These are phyloP conservation scores for Rhynchospora pubera DNA, from an alignment of 176 grass and related monocot genomes.

Conservation along the genomic window DNA sequence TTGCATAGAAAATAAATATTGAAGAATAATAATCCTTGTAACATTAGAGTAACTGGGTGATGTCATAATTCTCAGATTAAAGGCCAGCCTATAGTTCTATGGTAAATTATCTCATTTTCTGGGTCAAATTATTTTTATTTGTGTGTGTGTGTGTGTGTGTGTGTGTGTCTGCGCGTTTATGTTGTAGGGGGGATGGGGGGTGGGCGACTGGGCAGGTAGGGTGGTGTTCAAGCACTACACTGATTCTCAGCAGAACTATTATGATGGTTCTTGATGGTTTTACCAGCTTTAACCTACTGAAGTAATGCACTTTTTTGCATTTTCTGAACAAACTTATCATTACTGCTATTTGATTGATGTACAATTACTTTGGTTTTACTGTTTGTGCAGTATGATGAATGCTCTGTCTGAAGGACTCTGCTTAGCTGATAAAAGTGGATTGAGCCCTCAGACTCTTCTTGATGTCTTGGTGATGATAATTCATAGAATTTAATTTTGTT, in stretches of 20 bases:
- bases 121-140: not conserved
- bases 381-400: conserved; percentile 81
- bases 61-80: not conserved
- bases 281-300: not conserved
- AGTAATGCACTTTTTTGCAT: not conserved
- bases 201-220: too few species aligned
- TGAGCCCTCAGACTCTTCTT: conserved; percentile 62
- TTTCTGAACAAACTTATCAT: not conserved
- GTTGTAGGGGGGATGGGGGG: not conserved
- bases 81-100: not conserved
- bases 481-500: not conserved
- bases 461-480: conserved; percentile 63
- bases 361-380: not conserved
- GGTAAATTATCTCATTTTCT: not conserved
- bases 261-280: not conserved
- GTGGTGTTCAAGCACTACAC: too few species aligned
- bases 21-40: not conserved
- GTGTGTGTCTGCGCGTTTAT: not conserved
- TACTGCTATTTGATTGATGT: not conserved
- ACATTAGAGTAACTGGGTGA: not conserved
- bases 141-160: not conserved
- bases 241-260: not conserved
- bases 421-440: conserved; percentile 75
- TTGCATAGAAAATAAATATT: not conserved
- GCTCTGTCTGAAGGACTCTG: conserved; percentile 78